Conservation (phyloP, 208 protist genomes). For the Crithidia brevicula region DNA sequence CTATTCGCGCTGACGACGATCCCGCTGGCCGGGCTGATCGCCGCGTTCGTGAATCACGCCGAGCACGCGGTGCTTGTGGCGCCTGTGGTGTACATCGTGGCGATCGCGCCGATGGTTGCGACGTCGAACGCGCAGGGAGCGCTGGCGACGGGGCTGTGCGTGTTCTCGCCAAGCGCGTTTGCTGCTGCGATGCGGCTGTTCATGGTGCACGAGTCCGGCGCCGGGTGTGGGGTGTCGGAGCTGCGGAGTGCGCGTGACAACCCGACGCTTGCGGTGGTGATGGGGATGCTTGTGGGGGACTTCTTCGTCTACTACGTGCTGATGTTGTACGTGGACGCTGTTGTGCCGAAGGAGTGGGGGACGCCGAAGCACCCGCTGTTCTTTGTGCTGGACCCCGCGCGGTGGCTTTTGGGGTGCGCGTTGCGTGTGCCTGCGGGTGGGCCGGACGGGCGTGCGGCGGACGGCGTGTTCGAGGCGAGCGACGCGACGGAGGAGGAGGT, state of each 20-base stretch:
- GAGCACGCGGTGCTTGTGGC: conserved; percentile 10
- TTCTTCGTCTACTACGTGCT: conserved; percentile 63
- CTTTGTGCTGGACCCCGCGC: conserved; percentile 50
- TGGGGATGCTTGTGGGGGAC: conserved; percentile 45
- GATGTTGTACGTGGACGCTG: conserved; percentile 62
- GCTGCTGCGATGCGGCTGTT: conserved; percentile 35
- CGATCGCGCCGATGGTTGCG: conserved; percentile 41
- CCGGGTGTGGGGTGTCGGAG: conserved; percentile 36
- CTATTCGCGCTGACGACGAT: conserved; percentile 60
- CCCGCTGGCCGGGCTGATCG: conserved; percentile 54
- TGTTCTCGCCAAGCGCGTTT: conserved; percentile 56
- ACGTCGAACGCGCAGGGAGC: conserved; percentile 27
- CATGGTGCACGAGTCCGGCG: conserved; percentile 37
- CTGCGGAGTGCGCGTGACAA: conserved; percentile 17
- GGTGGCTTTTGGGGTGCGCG: conserved; percentile 4
- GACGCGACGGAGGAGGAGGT: conserved; percentile 24
- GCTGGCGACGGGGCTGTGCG: conserved; percentile 27
- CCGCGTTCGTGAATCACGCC: conserved; percentile 55
- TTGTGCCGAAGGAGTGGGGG: conserved; percentile 62
- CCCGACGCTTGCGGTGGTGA: conserved; percentile 24
- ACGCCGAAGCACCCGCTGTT: conserved; percentile 66
- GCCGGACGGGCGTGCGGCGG: conserved; percentile 19
- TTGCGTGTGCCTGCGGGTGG: conserved; percentile 20
- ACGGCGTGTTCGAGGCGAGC: conserved; percentile 46
- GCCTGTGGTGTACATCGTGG: conserved; percentile 5